These are phyloP conservation scores for Rhodamnia rubescens DNA, from an alignment of 345 rosid species.

Conservation along the genomic window DNA sequence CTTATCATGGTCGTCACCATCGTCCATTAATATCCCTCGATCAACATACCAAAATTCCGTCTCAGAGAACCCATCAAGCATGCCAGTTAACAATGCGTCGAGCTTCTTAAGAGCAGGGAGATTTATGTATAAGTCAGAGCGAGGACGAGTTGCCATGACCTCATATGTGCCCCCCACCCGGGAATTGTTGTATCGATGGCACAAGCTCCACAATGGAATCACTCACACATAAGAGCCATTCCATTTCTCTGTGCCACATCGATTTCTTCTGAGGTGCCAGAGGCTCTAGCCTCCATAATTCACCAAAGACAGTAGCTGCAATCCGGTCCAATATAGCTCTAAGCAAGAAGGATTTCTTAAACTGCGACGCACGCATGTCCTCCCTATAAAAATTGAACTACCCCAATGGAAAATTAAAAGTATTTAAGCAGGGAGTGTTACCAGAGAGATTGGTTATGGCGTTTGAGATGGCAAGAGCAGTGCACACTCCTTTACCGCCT, in stretches of 20 bases:
- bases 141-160: slow-evolving; percentile 81
- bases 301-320: slow-evolving; percentile 92
- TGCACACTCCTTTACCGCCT: slow-evolving; percentile 96
- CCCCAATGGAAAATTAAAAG: not conserved
- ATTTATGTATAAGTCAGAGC: slow-evolving; percentile 80
- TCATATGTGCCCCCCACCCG: slow-evolving; percentile 86
- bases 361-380: not conserved
- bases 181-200: slow-evolving; percentile 84
- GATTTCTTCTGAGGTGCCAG: slow-evolving; percentile 68
- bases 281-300: slow-evolving; percentile 94
- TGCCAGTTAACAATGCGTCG: slow-evolving; percentile 72
- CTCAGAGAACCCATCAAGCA: slow-evolving; percentile 67
- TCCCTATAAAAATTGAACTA: not conserved
- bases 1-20: slow-evolving; percentile 34
- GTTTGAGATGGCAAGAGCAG: slow-evolving; percentile 95
- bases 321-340: not conserved
- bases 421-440: slow-evolving; percentile 4
- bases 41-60: slow-evolving; percentile 90
- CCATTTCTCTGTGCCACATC: slow-evolving; percentile 94
- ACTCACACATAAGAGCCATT: slow-evolving; percentile 91
- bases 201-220: slow-evolving; percentile 95
- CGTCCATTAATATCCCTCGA: slow-evolving; percentile 69
- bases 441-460: slow-evolving; percentile 99
- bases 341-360: not conserved
- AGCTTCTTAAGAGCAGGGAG: slow-evolving; percentile 97